These are phyloP conservation scores for Buddleja alternifolia DNA, from an alignment of 257 asterid genomes.

Conservation along the genomic window DNA sequence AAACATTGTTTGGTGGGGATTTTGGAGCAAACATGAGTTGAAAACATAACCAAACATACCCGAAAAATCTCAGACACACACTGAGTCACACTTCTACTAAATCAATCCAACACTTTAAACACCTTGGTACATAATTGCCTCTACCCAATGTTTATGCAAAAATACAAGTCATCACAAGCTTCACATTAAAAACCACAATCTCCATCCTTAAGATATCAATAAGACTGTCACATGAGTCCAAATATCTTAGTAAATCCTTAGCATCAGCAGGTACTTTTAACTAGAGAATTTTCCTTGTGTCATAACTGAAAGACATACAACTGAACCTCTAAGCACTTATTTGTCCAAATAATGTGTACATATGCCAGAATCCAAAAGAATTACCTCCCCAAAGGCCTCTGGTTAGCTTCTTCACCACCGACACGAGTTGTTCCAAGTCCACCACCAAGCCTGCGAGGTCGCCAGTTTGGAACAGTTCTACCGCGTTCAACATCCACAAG, in stretches of 20 bases:
- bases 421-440: constrained; percentile 98
- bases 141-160: background rate
- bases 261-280: constrained; percentile 7
- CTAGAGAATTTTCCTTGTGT: background rate
- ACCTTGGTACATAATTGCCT: background rate
- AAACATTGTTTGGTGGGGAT: too few relatives aligned
- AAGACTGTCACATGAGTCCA: background rate
- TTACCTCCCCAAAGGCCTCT: constrained; percentile 66
- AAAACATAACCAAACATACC: too few relatives aligned
- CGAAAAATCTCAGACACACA: background rate
- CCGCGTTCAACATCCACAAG: constrained; percentile 99
- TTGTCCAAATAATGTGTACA: background rate
- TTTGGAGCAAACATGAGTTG: too few relatives aligned
- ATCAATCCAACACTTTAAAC: background rate
- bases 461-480: constrained; percentile 99
- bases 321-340: background rate
- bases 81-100: constrained; percentile 7
- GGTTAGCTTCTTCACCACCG: constrained; percentile 77
- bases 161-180: background rate
- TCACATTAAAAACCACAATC: constrained; percentile 15
- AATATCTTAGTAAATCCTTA: constrained; percentile 2
- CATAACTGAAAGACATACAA: background rate
- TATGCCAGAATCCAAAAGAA: constrained; percentile 11
- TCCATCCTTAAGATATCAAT: constrained; percentile 7
- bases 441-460: constrained; percentile 99